Conservation (phyloP, 495 filamentous ascomycete genomes). For the Darksidea phi region DNA sequence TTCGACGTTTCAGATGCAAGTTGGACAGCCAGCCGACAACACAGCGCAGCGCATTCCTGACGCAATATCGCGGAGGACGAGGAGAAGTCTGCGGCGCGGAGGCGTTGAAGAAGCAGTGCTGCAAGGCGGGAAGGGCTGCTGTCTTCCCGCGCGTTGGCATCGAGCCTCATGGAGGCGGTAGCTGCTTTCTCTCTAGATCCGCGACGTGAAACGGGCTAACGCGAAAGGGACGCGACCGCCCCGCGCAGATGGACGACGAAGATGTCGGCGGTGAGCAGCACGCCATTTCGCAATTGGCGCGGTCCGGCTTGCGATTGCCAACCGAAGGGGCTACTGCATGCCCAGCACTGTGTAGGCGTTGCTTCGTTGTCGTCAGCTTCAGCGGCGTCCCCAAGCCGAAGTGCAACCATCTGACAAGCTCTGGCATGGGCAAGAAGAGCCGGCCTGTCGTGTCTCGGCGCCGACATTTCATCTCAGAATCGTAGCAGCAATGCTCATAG, state of each 20-base stretch:
- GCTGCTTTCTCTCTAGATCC: slow-evolving; percentile 17
- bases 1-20: slow-evolving; percentile 24
- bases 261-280: slow-evolving; percentile 11
- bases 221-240: neutral
- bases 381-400: too few species aligned
- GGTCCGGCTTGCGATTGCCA: neutral
- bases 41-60: slow-evolving; percentile 11
- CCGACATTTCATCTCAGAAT: neutral
- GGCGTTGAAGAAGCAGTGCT: neutral
- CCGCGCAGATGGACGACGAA: neutral
- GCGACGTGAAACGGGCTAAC: slow-evolving; percentile 25
- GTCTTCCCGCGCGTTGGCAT: neutral
- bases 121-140: neutral
- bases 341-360: neutral
- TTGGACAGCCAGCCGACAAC: slow-evolving; percentile 7
- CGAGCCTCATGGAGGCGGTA: slow-evolving; percentile 16
- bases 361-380: neutral
- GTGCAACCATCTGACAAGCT: too few species aligned
- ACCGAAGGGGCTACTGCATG: neutral
- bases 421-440: slow-evolving; percentile 3
- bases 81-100: neutral
- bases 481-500: slow-evolving; percentile 14
- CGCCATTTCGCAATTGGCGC: too few species aligned
- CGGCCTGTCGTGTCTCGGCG: neutral
- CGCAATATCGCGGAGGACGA: neutral